A percentile compares a stretch with the other conserved stretches of the same genome.
Conservation (phyloP, 2,329 filamentous ascomycete species). For the Fusarium continuum region DNA sequence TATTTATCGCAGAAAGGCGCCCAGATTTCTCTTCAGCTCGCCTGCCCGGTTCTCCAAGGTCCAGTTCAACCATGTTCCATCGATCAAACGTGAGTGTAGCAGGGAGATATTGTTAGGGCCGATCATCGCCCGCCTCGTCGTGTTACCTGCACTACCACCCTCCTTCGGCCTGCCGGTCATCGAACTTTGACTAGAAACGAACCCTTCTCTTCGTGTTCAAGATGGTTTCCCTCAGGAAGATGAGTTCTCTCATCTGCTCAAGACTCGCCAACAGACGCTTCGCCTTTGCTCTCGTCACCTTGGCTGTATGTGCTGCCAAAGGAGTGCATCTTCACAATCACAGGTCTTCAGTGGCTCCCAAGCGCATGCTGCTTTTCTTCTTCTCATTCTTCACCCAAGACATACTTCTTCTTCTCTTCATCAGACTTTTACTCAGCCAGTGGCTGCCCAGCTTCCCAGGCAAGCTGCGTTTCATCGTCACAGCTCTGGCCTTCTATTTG, state of each 20-base stretch:
- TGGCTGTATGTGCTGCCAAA: slow-evolving; percentile 47
- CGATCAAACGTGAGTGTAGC: slow-evolving; percentile 10
- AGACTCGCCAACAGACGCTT: slow-evolving; percentile 45
- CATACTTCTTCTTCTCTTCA: slow-evolving; percentile 44
- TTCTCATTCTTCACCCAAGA: slow-evolving; percentile 51
- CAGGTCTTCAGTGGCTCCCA: slow-evolving; percentile 42
- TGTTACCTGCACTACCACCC: background rate
- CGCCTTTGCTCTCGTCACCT: slow-evolving; percentile 46
- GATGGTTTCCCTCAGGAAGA: slow-evolving; percentile 15
- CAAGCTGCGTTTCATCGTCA: slow-evolving; percentile 20
- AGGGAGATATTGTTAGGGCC: slow-evolving; percentile 3
- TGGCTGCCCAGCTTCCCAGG: slow-evolving; percentile 34
- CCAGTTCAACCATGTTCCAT: background rate
- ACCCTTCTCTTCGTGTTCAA: background rate
- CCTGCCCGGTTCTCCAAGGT: background rate
- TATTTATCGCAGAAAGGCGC: slow-evolving; percentile 26
- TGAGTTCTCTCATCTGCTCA: slow-evolving; percentile 26
- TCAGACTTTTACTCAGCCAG: slow-evolving; percentile 46
- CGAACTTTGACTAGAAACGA: background rate
- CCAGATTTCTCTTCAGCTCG: background rate
- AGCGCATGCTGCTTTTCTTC: slow-evolving; percentile 45
- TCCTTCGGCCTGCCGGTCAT: background rate
- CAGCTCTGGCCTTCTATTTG: slow-evolving; percentile 24
- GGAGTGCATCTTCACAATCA: slow-evolving; percentile 47
- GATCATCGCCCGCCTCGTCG: slow-evolving; percentile 4